Percentiles rank a stretch among this genome's conserved stretches.
Conservation (phyloP, 75 land plant genomes). For the Cupressus sempervirens region DNA sequence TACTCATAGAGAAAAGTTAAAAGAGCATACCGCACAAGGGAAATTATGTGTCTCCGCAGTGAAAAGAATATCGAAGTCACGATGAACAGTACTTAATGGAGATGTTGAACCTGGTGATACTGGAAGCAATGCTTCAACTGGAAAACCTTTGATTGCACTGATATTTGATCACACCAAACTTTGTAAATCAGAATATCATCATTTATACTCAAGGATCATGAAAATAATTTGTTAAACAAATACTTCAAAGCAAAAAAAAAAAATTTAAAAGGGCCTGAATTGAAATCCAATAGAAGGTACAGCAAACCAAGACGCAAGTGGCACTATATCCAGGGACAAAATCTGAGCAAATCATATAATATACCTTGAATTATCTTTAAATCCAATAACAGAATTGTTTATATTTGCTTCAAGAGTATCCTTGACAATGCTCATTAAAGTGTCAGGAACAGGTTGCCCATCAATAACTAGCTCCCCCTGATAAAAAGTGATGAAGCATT, state of each 20-base stretch:
- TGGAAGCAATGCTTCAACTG: conserved; percentile 56
- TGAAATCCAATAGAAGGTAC: conserved; percentile 1
- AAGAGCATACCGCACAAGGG: conserved; percentile 80
- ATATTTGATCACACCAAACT: background rate
- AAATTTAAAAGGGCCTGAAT: background rate
- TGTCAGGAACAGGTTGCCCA: conserved; percentile 49
- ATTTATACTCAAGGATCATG: background rate
- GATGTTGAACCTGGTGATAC: conserved; percentile 61
- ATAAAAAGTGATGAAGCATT: background rate
- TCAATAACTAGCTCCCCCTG: conserved; percentile 78
- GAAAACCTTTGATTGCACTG: conserved; percentile 85
- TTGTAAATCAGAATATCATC: background rate
- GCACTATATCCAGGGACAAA: background rate
- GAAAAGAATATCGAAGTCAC: conserved; percentile 77
- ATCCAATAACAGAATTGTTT: conserved; percentile 92
- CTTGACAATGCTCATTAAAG: conserved; percentile 85
- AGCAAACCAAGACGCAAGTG: background rate
- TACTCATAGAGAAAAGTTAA: background rate
- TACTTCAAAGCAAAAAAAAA: background rate
- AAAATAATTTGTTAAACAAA: background rate
- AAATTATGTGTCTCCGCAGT: conserved; percentile 99
- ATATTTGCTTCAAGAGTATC: conserved; percentile 77
- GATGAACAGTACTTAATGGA: conserved; percentile 23
- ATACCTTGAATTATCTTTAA: conserved; percentile 83
- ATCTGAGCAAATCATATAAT: background rate